Base-by-base conservation (phyloP, 805 yeast species). In the Lachancea quebecensis region DNA sequence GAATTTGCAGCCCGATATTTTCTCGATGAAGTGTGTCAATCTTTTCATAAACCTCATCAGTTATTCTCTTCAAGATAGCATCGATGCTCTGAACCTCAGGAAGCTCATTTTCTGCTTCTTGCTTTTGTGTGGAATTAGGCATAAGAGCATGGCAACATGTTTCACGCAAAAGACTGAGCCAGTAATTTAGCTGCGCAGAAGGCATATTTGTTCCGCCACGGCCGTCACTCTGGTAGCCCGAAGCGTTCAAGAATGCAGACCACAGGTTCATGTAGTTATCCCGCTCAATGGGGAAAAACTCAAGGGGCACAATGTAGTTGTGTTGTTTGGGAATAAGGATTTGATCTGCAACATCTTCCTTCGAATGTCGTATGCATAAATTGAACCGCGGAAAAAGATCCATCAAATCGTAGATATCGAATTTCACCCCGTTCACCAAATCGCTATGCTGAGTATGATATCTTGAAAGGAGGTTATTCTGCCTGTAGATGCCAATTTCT, bases 251-350 rank as follows among this genome's bases (percentile, higher is more conserved):
- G 56, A 88, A 87, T n/a, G 76, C 74, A 15, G 74, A 71, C 57
- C 78, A 78, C 16, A 78, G 53, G 51, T 79, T 79, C 42, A 80
- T 75, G 59, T 93, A 93, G 55, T 86, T 82, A 57, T 86, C 88
- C 57, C 85, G 84, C 59, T 93, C 99, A 16, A 93, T 77, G 0
- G 87, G 80, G 2, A 85, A 80, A 60, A 93, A 85, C 2, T 89
- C 87, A 15, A 86, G 71, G 1, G 85, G 73, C 40, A 93, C 63
- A 38, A 89, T 67, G 9, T 80, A 71, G 42, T 95, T 71, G 3
- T 73, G 72, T 59, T 93, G 99, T 0, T 79, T 78, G 0, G 99
- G 99, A 9, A 93, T 69, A 35, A 71, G 59, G 12, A 93, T 79
- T 55, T 91, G 95, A 38, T 77, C 73, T 31, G 78, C 76, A 0